phyloP scores from a whole-genome alignment of 73 alveolate species.

The Paramecium biaurelia region DNA sequence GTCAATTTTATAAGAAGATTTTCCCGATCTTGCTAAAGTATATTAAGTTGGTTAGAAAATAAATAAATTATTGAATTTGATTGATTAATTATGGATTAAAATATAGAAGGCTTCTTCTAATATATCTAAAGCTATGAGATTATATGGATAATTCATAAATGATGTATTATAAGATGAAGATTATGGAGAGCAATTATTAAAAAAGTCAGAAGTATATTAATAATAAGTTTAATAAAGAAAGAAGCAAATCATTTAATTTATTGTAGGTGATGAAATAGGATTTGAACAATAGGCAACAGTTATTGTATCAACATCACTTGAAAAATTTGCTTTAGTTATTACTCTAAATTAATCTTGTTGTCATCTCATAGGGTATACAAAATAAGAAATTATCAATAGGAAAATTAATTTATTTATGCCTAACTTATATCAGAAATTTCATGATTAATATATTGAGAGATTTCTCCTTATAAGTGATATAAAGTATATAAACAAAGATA shows the following conservation, averaged over 20 bases:
- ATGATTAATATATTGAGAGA: constrained; percentile 16
- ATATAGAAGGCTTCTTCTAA: background rate
- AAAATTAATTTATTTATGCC: constrained; percentile 40
- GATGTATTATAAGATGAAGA: constrained; percentile 86
- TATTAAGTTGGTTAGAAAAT: background rate
- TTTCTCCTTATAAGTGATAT: background rate
- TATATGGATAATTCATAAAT: constrained; percentile 80
- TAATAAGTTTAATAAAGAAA: background rate
- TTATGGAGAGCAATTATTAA: constrained; percentile 78
- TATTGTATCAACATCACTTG: background rate
- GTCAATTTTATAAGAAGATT: background rate
- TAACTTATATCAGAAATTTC: background rate
- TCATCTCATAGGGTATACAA: background rate
- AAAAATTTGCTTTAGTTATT: background rate
- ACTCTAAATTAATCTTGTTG: background rate
- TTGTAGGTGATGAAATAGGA: background rate
- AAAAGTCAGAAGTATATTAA: constrained; percentile 61
- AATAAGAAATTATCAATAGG: constrained; percentile 10
- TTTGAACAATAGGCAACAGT: background rate
- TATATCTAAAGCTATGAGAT: constrained; percentile 73
- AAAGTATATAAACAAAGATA: background rate
- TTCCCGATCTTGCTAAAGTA: constrained; percentile 24
- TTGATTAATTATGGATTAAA: background rate
- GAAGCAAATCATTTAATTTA: background rate
- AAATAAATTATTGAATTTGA: background rate